These are phyloP conservation scores for Priceomyces castillae DNA, from an alignment of 805 yeast species.

Conservation along the genomic window DNA sequence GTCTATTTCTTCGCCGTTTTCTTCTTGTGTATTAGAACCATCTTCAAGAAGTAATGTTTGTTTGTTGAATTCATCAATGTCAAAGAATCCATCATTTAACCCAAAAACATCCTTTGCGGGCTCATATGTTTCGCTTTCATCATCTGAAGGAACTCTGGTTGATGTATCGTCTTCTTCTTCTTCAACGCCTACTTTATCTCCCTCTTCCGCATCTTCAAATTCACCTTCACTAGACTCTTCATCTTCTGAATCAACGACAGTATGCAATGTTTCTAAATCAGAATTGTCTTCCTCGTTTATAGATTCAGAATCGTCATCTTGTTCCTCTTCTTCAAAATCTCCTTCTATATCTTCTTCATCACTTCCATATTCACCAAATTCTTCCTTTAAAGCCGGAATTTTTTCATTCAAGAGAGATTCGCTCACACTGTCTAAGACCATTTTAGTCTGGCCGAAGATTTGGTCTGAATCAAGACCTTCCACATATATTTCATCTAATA, in stretches of 20 bases:
- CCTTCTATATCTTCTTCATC: conserved; percentile 9
- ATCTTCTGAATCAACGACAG: conserved; percentile 6
- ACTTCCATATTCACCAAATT: conserved; percentile 21
- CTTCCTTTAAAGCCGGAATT: conserved; percentile 50
- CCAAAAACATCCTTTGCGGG: conserved; percentile 53
- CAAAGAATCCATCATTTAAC: conserved; percentile 79
- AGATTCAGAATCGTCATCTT: conserved; percentile 10
- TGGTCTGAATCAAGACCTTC: conserved; percentile 90
- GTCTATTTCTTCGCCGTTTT: conserved; percentile 37
- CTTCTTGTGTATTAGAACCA: conserved; percentile 28
- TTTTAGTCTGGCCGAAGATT: conserved; percentile 89
- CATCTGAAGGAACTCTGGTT: background rate
- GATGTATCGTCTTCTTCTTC: conserved; percentile 12
- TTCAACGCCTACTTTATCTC: conserved; percentile 11
- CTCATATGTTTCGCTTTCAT: conserved; percentile 16
- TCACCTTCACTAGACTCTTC: conserved; percentile 25
- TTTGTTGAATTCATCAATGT: conserved; percentile 78
- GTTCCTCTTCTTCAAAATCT: conserved; percentile 18
- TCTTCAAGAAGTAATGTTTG: conserved; percentile 62
- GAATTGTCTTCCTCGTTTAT: conserved; percentile 20
- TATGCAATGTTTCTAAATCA: conserved; percentile 12
- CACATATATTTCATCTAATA: conserved; percentile 74
- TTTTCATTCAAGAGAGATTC: conserved; percentile 57
- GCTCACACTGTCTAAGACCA: conserved; percentile 76
- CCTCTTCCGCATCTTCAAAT: conserved; percentile 8